Conservation (phyloP, 2,329 filamentous ascomycete species). For the Diaporthe capsici region DNA sequence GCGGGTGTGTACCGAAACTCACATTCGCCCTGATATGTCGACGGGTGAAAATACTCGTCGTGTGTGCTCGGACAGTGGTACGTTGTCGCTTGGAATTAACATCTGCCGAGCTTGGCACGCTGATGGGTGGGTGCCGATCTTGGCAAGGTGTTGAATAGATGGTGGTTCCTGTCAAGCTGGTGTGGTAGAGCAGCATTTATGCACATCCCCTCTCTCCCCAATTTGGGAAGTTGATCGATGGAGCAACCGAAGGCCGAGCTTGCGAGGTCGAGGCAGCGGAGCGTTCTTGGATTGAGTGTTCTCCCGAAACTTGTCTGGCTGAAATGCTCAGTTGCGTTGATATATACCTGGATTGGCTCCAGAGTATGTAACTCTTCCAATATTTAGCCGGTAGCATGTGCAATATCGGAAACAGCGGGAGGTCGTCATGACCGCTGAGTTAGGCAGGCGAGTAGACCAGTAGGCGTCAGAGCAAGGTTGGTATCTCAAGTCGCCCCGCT, state of each 20-base stretch:
- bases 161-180: background rate
- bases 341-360: slow-evolving; percentile 3
- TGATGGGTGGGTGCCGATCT: background rate
- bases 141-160: background rate
- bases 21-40: background rate
- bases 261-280: background rate
- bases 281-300: background rate
- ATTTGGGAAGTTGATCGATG: background rate
- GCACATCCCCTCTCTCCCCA: background rate
- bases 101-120: slow-evolving; percentile 24
- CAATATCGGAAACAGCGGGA: slow-evolving; percentile 3
- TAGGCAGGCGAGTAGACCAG: background rate
- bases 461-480: background rate
- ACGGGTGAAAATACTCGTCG: background rate
- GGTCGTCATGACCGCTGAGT: background rate
- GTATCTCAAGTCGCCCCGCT: background rate
- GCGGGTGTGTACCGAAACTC: background rate
- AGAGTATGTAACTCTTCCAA: background rate
- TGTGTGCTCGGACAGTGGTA: background rate
- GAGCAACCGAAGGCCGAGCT: background rate
- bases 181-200: background rate
- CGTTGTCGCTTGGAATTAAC: background rate
- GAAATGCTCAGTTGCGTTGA: background rate
- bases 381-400: slow-evolving; percentile 7
- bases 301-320: slow-evolving; percentile 1